Conservation (phyloP, 164 flowering plant genomes). For the Brasenia schreberi region DNA sequence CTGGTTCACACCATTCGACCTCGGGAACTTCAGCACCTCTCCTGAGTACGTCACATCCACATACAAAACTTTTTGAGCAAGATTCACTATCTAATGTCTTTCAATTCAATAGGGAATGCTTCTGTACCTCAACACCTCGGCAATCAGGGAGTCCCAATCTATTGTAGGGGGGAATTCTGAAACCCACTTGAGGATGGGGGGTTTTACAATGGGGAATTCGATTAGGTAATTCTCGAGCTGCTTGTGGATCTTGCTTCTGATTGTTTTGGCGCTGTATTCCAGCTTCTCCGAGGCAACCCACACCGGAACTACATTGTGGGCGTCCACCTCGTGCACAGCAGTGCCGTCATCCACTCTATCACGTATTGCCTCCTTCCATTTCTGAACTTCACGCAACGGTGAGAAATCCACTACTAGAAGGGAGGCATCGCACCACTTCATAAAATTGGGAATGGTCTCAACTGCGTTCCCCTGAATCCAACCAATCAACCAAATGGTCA, state of each 20-base stretch:
- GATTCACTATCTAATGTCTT: no score
- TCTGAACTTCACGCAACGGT: conserved; percentile 54
- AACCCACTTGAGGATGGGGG: conserved; percentile 41
- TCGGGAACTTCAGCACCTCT: conserved; percentile 93
- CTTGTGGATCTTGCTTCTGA: conserved; percentile 74
- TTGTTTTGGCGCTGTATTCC: conserved; percentile 79
- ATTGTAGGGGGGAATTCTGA: conserved; percentile 12
- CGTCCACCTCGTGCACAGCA: conserved; percentile 83
- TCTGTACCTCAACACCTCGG: conserved; percentile 49
- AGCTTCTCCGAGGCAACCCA: conserved; percentile 90
- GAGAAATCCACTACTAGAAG: conserved; percentile 82
- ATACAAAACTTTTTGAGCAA: no score
- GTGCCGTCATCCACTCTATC: conserved; percentile 40
- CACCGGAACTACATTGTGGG: conserved; percentile 83
- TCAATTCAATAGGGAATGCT: not conserved
- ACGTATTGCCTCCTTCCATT: conserved; percentile 65
- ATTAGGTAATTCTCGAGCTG: conserved; percentile 66
- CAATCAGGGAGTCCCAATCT: conserved; percentile 67
- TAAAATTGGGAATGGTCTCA: conserved; percentile 67
- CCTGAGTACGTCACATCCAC: conserved; percentile 20
- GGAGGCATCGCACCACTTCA: conserved; percentile 63
- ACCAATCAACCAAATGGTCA: not conserved
- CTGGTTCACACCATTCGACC: conserved; percentile 78
- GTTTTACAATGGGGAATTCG: conserved; percentile 39
- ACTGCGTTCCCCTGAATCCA: conserved; percentile 61